Conservation (phyloP, 345 rosid species). For the Odontarrhena argentea region DNA sequence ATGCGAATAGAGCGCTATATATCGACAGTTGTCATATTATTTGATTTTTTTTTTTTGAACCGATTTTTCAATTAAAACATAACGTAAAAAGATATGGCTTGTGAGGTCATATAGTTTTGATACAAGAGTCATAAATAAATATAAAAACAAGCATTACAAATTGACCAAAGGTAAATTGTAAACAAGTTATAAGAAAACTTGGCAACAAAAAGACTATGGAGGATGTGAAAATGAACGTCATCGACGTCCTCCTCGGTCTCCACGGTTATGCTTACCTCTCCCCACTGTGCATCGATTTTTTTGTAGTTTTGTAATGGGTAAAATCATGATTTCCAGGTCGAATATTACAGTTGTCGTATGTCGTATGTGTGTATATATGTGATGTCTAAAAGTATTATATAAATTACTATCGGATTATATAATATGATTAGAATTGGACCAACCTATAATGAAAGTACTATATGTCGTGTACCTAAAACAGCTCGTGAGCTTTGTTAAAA, state of each 20-base stretch:
- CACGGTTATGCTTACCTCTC: too few relatives aligned
- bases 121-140: too few relatives aligned
- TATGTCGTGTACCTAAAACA: conserved; percentile 20
- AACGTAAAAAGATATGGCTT: too few relatives aligned
- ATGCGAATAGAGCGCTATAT: not conserved
- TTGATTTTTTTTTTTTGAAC: too few relatives aligned
- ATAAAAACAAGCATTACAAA: too few relatives aligned
- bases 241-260: too few relatives aligned
- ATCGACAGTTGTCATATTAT: not conserved
- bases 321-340: conserved; percentile 12
- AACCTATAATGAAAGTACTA: conserved; percentile 28
- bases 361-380: conserved; percentile 16
- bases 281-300: not conserved
- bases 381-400: not conserved
- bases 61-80: too few relatives aligned
- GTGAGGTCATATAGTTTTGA: too few relatives aligned
- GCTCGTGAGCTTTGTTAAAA: conserved; percentile 29
- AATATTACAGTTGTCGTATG: conserved; percentile 31
- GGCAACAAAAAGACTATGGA: too few relatives aligned
- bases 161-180: too few relatives aligned
- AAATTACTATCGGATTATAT: not conserved
- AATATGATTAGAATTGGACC: conserved; percentile 10
- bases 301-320: not conserved
- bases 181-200: too few relatives aligned
- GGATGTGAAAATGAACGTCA: too few relatives aligned